Base-by-base conservation (phyloP, 148 eudicot species). In the Cornus florida region DNA sequence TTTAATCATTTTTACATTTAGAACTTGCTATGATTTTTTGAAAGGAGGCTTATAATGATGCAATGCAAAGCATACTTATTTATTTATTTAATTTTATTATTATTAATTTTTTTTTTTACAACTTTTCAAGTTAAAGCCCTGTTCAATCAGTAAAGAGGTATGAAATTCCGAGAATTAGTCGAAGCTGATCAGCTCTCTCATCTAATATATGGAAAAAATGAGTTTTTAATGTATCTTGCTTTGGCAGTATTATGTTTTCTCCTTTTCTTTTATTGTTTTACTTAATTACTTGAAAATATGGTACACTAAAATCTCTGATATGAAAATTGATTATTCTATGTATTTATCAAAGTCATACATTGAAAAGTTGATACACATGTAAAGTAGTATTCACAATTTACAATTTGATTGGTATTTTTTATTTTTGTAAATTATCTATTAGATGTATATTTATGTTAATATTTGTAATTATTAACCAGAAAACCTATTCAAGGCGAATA, bases 141-240 rank as follows among this genome's bases (percentile, higher is more conserved):
- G 68, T 80, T 48, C 86, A 84, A 80, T 91, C 91, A 57, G 56
- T 90, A 16, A 83, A 76, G 92, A 91, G 95, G 98, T 93, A 85
- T 53, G 79, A 2, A 12, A 72, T 73, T 82, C 62, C 4, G 1
- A 57, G 1, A 57, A 12, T 57, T 57, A 17, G 16, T 57, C 13
- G 4, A 4, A 57, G 19, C 62, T 17, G 10, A 57, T 57, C 13
- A 57, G 62, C 13, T 33, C 4, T 12, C 62, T 57, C 19, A 14
- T 17, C 2, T 57, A 57, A 4, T 57, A 17, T 17, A 57, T 57
- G 62, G 62, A 57, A 12, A 14, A 14, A 57, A 57, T 57, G 62
- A 57, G 20, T 12, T 13, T 57, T 57, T 57, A 12, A 56, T 56
- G 6, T 56, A 56, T 3, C 60, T 56, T 56, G 13, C 62, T 57